Base-by-base conservation (phyloP, 1,284 basidiomycete species). In the Laetiporus sulphureus region DNA sequence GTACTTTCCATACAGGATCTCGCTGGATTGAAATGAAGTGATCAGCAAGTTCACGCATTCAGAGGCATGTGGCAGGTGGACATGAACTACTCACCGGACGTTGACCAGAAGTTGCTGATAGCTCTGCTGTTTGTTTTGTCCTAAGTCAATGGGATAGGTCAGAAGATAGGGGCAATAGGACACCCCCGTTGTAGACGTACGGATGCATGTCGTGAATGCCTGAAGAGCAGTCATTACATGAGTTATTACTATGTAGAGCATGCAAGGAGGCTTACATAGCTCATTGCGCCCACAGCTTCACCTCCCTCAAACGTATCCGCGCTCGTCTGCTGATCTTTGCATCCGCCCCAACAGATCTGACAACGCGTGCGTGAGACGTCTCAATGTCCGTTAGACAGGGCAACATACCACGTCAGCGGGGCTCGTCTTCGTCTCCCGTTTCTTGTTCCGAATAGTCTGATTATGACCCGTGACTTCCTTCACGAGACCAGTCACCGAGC, bases 251-350 rank as follows among this genome's bases (percentile, higher is more conserved):
- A n/a, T n/a, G n/a, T n/a, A n/a, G n/a, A n/a, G n/a, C n/a, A n/a
- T n/a, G n/a, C n/a, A n/a, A n/a, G n/a, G n/a, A n/a, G n/a, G 6
- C 76, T 43, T 54, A 83, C 81, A 53, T 68, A 82, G 56, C 77
- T 83, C 90, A 92, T 93, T 4, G 90, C 90, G 35, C 92, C 93
- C 5, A 91, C 92, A 6, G 84, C 88, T 47, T 73, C 66, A 3
- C 90, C 91, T n/a, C 79, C 81, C 62, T 92, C 90, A 41, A 76
- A 68, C 0, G 92, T 84, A 61, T 96, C 92, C 19, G 92, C 93
- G 54, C 85, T 89, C 11, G 92, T 96, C 63, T 96, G 92, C 7
- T 79, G 78, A 58, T 96, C 93, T 59, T 93, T 94, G 65, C 93
- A 96, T 2, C 92, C 93, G 54, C 83, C 83, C 79, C 82, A 93